Evolutionary conservation across 2,329 filamentous ascomycete species (phyloP), one percentile per base, ranked within the genome.

Genomic region (Penicillium sp.): DNA sequence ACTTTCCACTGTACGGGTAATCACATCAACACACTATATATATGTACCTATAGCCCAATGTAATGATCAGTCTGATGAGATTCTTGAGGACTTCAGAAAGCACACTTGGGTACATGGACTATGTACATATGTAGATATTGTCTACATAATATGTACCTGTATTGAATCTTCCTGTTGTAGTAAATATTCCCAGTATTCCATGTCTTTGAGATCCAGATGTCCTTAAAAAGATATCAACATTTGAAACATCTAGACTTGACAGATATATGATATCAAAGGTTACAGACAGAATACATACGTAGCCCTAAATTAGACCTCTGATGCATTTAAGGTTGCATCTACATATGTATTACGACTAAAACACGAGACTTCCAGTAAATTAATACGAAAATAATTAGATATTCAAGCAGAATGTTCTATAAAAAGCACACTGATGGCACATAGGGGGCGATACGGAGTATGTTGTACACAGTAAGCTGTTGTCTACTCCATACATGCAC

Each of bases 351-450:
- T 29, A 29, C 38, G 12, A 22, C 13, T 22, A 38, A 2, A 37
- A 21, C 13, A 38, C 4, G 8, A 9, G 1, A 38, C 22, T 39
- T 17, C 8, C 15, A 41, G 17, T 8, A 21, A 15, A 19, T 21
- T 19, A 24, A 43, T 32, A 19, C 7, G 3, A 33, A 44, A 26
- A 6, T 7, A 34, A n/a, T 3, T 3, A 17, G 32, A 15, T 28
- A n/a, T 28, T 12, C 28, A 41, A 19, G 10, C 32, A 28, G 19
- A 38, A 17, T 33, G 43, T 47, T 41, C 48, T 51, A 51, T 47
- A 47, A 51, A 51, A 51, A 51, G 48, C 43, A 47, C 24, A 22
- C 19, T 19, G n/a, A 13, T 43, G 24, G 33, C 33, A 43, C 17
- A 44, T 44, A 40, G 12, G 21, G 45, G 34, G 15, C 34, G 26